Evolutionary conservation across 1,139 yeast genomes (phyloP).

Genomic region (Blastobotrys proliferans): DNA sequence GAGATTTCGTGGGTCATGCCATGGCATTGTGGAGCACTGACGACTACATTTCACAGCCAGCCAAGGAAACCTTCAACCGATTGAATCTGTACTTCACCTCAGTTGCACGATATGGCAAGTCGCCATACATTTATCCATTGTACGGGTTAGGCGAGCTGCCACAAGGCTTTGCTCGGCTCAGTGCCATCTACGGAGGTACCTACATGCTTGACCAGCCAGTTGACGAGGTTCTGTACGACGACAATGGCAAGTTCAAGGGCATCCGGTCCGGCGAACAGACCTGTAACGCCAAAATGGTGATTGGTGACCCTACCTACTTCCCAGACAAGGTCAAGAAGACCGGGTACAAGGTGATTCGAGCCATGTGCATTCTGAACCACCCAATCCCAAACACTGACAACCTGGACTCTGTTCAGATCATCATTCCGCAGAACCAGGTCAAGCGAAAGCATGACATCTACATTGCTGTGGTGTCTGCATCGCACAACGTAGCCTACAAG

Average conservation of each 20-base stretch:
- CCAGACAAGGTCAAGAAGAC: slow-evolving; percentile 83
- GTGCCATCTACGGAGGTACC: slow-evolving; percentile 98
- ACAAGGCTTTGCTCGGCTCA: slow-evolving; percentile 94
- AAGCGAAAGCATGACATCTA: slow-evolving; percentile 92
- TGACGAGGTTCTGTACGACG: slow-evolving; percentile 76
- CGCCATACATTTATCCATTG: slow-evolving; percentile 93
- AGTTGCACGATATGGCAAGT: slow-evolving; percentile 91
- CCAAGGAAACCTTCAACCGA: slow-evolving; percentile 88
- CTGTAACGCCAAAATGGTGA: slow-evolving; percentile 88
- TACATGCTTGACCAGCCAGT: slow-evolving; percentile 97
- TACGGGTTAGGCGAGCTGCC: slow-evolving; percentile 98
- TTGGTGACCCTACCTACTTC: slow-evolving; percentile 98
- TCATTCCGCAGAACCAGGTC: slow-evolving; percentile 95
- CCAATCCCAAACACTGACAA: slow-evolving; percentile 81
- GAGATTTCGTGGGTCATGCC: slow-evolving; percentile 96
- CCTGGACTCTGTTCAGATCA: slow-evolving; percentile 86
- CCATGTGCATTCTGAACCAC: slow-evolving; percentile 89
- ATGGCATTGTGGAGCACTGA: slow-evolving; percentile 98
- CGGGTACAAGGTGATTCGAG: slow-evolving; percentile 86
- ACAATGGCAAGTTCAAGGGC: slow-evolving; percentile 72
- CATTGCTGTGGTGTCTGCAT: slow-evolving; percentile 83
- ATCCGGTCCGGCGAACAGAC: slow-evolving; percentile 87
- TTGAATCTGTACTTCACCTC: slow-evolving; percentile 81
- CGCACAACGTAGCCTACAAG: slow-evolving; percentile 87
- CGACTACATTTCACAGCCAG: slow-evolving; percentile 82